These are phyloP conservation scores for Geosmithia putterillii DNA, from an alignment of 2,329 filamentous ascomycete genomes.

Conservation along the genomic window DNA sequence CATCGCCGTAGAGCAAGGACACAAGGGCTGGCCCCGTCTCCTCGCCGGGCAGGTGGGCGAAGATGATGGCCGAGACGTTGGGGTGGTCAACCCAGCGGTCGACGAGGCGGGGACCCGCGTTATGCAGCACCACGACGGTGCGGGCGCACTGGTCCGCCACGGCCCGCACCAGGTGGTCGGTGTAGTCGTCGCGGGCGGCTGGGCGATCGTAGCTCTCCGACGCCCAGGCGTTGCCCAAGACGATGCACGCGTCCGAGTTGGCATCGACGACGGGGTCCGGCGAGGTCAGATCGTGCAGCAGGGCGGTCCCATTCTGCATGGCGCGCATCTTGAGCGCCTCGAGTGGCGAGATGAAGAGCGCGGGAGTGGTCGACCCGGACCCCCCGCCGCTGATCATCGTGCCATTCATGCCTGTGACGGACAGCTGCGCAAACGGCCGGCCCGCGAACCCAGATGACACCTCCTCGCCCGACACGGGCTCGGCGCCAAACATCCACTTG, in stretches of 20 bases:
- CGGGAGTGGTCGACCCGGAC: conserved; percentile 30
- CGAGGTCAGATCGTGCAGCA: conserved; percentile 47
- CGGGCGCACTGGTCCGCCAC: conserved; percentile 48
- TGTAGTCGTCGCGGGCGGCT: conserved; percentile 52
- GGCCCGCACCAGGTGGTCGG: conserved; percentile 41
- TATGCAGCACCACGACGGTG: conserved; percentile 54
- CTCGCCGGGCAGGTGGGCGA: conserved; percentile 53
- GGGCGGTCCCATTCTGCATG: conserved; percentile 39
- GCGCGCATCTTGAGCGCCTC: conserved; percentile 40
- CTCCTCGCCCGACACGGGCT: conserved; percentile 20
- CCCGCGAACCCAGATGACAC: conserved; percentile 14
- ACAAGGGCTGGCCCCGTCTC: conserved; percentile 45
- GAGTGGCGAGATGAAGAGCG: conserved; percentile 37
- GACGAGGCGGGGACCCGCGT: conserved; percentile 47
- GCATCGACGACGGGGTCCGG: conserved; percentile 34
- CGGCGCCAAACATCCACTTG: conserved; percentile 22
- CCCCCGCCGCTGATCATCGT: conserved; percentile 13
- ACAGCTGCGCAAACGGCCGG: conserved; percentile 11
- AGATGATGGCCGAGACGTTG: conserved; percentile 52
- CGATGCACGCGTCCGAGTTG: conserved; percentile 51
- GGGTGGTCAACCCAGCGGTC: conserved; percentile 49
- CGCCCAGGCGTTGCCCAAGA: conserved; percentile 56
- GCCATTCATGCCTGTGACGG: conserved; percentile 29
- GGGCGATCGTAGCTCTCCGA: conserved; percentile 59
- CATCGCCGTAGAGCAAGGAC: conserved; percentile 43